Base-by-base conservation (phyloP, 768 basidiomycete genomes). In the Lyophyllum shimeji region DNA sequence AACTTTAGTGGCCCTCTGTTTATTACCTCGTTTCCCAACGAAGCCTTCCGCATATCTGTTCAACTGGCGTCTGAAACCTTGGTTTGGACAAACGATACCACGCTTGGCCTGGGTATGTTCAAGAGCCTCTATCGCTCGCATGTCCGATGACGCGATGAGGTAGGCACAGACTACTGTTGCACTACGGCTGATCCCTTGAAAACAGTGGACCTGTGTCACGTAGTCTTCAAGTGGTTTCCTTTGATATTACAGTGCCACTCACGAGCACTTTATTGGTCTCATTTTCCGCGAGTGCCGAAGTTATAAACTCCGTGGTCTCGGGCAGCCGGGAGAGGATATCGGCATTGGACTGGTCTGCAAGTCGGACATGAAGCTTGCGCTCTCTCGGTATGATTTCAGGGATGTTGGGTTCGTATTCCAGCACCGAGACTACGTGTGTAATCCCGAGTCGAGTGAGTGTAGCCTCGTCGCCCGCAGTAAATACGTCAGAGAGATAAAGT, bases 91-190 rank as follows among this genome's bases (percentile, higher is more conserved):
- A 13, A 84, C 81, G 47, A 90, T 81, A 20, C 75, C 71, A 18
- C 89, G 86, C 47, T 81, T 79, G 34, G 76, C 69, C 60, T 78
- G 78, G 31, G 83, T 80, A 55, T 80, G 80, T 24, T 69, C 73
- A 60, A 90, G 76, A 8, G 87, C 79, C 53, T 86, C 80, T 23
- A 61, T 50, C 11, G 82, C 75, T 4, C 68, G 67, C 82, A 88
- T 84, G 17, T 74, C 71, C 24, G 73, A 78, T 9, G 80, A 77
- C 17, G 80, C 78, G 18, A 86, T 70, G 42, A 87, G 73, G 69
- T 90, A 92, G 51, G 88, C 90, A 58, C 86, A 85, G 3, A 91
- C 83, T 24, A 90, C 80, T 4, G 87, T 90, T 0, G 90, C 80
- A 42, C 87, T 89, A 21, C 90, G 80, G 62, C 87, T 89, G 55